These are phyloP conservation scores for Chaetomidium leptoderma DNA, from an alignment of 495 filamentous ascomycete species.

Conservation along the genomic window DNA sequence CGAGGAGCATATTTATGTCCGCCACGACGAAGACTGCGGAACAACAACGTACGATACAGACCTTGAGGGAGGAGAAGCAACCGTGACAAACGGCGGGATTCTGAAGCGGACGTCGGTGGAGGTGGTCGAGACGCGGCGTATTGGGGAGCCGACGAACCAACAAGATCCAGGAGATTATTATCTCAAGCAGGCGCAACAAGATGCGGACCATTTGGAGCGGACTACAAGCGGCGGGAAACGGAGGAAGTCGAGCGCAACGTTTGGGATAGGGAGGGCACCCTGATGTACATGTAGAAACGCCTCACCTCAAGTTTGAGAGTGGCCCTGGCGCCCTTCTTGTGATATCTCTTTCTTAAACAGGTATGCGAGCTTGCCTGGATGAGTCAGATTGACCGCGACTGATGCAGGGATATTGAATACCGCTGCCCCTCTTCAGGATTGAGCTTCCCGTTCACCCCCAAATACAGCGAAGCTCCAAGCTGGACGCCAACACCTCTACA, in stretches of 20 bases:
- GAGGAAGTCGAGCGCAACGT: constrained; percentile 4
- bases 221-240: not conserved
- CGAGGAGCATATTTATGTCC: constrained; percentile 39
- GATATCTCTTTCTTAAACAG: not conserved
- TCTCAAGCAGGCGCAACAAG: constrained; percentile 16
- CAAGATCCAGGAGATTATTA: constrained; percentile 27
- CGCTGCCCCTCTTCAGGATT: not conserved
- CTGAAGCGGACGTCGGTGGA: constrained; percentile 26
- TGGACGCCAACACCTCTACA: too few species aligned
- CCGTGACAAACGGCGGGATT: constrained; percentile 11
- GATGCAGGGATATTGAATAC: not conserved
- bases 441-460: too few species aligned
- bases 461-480: too few species aligned
- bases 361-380: not conserved
- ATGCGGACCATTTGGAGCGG: not conserved
- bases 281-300: not conserved
- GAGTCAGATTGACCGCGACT: not conserved
- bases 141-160: not conserved
- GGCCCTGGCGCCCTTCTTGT: too few species aligned
- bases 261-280: constrained; percentile 5
- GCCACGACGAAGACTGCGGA: not conserved
- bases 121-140: constrained; percentile 16
- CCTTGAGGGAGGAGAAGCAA: constrained; percentile 2
- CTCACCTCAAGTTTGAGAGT: too few species aligned
- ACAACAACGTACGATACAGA: constrained; percentile 11